Evolutionary conservation across 2,329 filamentous ascomycete species (phyloP), one percentile per base, ranked within the genome.

Genomic region (Periconia digitata): DNA sequence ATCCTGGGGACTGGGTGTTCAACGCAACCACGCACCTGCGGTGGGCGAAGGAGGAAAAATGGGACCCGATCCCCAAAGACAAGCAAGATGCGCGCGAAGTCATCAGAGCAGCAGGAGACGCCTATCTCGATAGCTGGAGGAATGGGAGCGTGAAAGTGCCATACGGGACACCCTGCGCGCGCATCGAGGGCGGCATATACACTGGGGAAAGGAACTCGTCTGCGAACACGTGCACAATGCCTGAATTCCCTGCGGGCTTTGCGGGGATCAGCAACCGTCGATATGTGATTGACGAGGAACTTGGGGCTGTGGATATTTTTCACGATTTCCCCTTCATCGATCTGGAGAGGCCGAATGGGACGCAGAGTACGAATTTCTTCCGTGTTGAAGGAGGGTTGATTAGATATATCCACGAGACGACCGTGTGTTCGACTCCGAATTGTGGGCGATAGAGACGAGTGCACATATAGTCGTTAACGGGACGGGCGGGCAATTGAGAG

Each of bases 321-420:
- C 57, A 63, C 40, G 54, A 64, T 35, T 64, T 64, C 38, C 61
- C 61, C 20, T 64, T 64, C 40, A 60, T 64, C 39, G 62, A 65
- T 46, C 47, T 39, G 45, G 51, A 45, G 18, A 62, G 50, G 49
- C 59, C 59, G 15, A 49, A 64, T 34, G 59, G 57, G 2, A 63
- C 59, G n/a, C n/a, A 47, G 10, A 58, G 54, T 38, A 58, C 40
- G 6, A 62, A 64, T 39, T 49, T 62, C 18, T 16, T 64, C 8
- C 54, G 60, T 38, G 53, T 64, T 0, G 62, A 63, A 27, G 54
- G 50, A 3, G 60, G 62, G 3, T 42, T 34, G 50, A 62, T 64
- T 51, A 45, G 60, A 39, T 63, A 62, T 47, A 61, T 64, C 48
- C 60, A 64, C 47, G 59, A 62, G 47, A 54, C 49, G 15, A 63